Percentiles rank a stretch among this genome's conserved stretches.
Evolutionary conservation across 768 basidiomycete genomes (phyloP).

Genomic region (Tephrocybe sp.): DNA sequence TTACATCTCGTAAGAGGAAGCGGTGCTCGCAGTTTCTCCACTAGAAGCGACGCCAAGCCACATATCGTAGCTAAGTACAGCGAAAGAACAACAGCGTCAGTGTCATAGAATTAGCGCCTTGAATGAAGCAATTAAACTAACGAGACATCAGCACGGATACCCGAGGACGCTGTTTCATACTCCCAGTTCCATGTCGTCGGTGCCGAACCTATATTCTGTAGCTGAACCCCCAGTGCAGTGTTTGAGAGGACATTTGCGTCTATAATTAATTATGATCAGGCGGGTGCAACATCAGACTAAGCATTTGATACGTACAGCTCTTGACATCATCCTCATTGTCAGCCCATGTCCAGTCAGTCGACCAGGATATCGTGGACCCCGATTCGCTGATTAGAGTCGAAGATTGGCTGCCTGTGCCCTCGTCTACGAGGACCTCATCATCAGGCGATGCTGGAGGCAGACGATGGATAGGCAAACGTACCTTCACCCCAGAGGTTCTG

Average conservation of each 20-base stretch:
- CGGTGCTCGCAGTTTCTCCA: slow-evolving; percentile 44
- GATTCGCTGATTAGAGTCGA: slow-evolving; percentile 44
- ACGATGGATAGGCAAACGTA: slow-evolving; percentile 20
- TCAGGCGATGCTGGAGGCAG: not conserved
- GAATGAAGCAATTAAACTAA: slow-evolving; percentile 19
- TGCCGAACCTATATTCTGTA: slow-evolving; percentile 40
- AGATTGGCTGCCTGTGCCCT: slow-evolving; percentile 48
- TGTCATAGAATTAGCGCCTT: not conserved
- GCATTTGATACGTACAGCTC: slow-evolving; percentile 43
- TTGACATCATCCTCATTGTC: slow-evolving; percentile 52
- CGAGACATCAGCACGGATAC: slow-evolving; percentile 56
- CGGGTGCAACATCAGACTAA: not conserved
- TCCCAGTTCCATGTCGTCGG: slow-evolving; percentile 55
- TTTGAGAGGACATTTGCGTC: slow-evolving; percentile 52
- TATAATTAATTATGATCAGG: slow-evolving; percentile 13
- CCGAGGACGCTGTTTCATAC: slow-evolving; percentile 41
- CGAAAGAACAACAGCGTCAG: not conserved
- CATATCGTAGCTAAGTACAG: slow-evolving; percentile 54
- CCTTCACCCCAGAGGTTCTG: slow-evolving; percentile 57
- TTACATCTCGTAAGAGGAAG: slow-evolving; percentile 56
- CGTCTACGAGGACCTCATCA: slow-evolving; percentile 22
- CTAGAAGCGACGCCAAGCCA: slow-evolving; percentile 46
- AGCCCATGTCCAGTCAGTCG: slow-evolving; percentile 53
- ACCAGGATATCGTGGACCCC: slow-evolving; percentile 48
- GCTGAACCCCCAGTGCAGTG: slow-evolving; percentile 50